phyloP scores from a whole-genome alignment of 139 green algal genomes.

The Volvox africanus region DNA sequence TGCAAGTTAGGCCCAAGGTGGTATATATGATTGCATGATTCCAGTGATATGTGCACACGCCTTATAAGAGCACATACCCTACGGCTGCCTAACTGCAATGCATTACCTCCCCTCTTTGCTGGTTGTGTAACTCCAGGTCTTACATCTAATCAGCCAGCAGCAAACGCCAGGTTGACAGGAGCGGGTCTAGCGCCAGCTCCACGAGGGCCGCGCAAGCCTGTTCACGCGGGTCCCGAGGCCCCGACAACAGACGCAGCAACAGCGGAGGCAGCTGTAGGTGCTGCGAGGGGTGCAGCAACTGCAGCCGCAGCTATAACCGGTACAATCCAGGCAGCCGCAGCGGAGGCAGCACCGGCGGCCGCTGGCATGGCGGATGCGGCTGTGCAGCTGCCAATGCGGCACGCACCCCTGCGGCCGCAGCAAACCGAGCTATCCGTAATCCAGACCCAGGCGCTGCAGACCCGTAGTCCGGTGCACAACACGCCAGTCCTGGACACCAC shows the following conservation, averaged over 20 bases:
- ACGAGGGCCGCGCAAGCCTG: background rate
- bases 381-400: background rate
- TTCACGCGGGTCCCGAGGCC: background rate
- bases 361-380: background rate
- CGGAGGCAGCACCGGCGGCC: background rate
- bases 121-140: background rate
- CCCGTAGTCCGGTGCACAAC: background rate
- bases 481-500: constrained; percentile 48
- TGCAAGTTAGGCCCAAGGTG: no score
- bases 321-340: no score
- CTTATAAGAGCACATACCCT: no score
- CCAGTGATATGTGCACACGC: no score
- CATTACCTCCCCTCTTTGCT: background rate
- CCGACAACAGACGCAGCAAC: background rate
- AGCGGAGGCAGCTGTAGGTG: background rate
- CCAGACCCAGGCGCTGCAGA: background rate
- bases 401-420: background rate
- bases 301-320: no score
- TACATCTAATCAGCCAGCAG: background rate
- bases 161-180: no score
- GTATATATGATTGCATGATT: no score
- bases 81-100: no score
- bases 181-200: background rate
- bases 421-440: background rate
- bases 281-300: background rate